phyloP scores from a whole-genome alignment of 495 filamentous ascomycete genomes.

The Daldinia concentrica region DNA sequence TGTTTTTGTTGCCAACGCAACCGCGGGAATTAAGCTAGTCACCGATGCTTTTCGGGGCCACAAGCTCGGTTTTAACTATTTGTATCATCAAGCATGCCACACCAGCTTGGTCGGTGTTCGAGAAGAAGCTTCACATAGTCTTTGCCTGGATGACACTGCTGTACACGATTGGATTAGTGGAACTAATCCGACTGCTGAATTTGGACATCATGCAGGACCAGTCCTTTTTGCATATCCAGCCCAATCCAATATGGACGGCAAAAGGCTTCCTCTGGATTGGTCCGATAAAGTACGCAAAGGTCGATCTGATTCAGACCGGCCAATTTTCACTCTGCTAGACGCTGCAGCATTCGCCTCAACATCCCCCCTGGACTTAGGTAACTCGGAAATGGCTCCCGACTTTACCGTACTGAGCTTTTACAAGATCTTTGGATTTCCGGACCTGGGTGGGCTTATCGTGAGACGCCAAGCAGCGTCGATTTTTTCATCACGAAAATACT shows the following conservation, averaged over 20 bases:
- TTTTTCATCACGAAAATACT: constrained; percentile 75
- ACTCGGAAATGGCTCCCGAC: constrained; percentile 72
- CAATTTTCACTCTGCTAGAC: constrained; percentile 81
- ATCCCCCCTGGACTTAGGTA: constrained; percentile 74
- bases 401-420: constrained; percentile 93
- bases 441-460: constrained; percentile 88
- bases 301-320: constrained; percentile 7
- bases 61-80: constrained; percentile 77
- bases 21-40: constrained; percentile 88
- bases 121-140: constrained; percentile 69
- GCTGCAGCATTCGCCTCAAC: constrained; percentile 87
- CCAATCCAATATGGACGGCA: constrained; percentile 95
- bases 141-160: constrained; percentile 74
- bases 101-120: constrained; percentile 88
- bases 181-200: constrained; percentile 27
- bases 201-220: constrained; percentile 25
- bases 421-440: constrained; percentile 97
- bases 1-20: constrained; percentile 92
- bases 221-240: constrained; percentile 84
- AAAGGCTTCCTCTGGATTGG: constrained; percentile 78
- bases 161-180: constrained; percentile 73
- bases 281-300: constrained; percentile 60
- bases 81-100: constrained; percentile 85
- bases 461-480: constrained; percentile 71
- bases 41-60: constrained; percentile 74